Evolutionary conservation across 2,329 filamentous ascomycete species (phyloP).

Genomic region (Zalaria sp.): DNA sequence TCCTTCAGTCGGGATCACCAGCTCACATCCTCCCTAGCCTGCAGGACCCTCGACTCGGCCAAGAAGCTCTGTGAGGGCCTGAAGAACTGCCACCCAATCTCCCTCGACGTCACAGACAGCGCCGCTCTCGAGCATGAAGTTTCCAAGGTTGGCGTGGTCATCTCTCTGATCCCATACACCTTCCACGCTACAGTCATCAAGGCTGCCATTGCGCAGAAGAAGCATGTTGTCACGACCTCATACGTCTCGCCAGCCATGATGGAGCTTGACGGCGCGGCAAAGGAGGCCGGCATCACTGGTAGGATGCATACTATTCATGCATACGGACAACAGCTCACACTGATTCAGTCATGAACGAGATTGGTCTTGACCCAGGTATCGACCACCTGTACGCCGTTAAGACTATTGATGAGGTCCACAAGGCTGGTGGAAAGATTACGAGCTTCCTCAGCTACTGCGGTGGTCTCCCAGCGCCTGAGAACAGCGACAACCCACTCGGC

Average conservation of each 20-base stretch:
- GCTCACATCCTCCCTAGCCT: conserved; percentile 39
- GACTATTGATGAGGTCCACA: conserved; percentile 79
- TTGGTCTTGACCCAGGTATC: conserved; percentile 60
- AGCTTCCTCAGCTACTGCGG: conserved; percentile 78
- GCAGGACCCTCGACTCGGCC: conserved; percentile 65
- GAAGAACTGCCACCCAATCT: conserved; percentile 59
- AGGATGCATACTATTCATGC: no score
- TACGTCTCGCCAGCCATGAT: conserved; percentile 89
- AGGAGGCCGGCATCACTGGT: conserved; percentile 74
- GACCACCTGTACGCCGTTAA: conserved; percentile 73
- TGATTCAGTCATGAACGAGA: conserved; percentile 76
- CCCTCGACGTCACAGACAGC: conserved; percentile 69
- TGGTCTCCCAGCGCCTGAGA: conserved; percentile 53
- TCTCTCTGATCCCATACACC: conserved; percentile 73
- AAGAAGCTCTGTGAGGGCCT: conserved; percentile 61
- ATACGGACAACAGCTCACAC: no score
- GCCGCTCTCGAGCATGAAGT: conserved; percentile 68
- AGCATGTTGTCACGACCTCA: conserved; percentile 87
- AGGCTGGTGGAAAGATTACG: conserved; percentile 69
- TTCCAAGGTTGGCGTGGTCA: conserved; percentile 45
- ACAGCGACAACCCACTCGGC: conserved; percentile 76
- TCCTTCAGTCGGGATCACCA: neutral
- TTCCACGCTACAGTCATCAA: conserved; percentile 85
- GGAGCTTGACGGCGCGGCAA: conserved; percentile 69
- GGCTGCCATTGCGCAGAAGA: conserved; percentile 83